These are phyloP conservation scores for Carex littledalei DNA, from an alignment of 176 grass and related monocot species.

Conservation along the genomic window DNA sequence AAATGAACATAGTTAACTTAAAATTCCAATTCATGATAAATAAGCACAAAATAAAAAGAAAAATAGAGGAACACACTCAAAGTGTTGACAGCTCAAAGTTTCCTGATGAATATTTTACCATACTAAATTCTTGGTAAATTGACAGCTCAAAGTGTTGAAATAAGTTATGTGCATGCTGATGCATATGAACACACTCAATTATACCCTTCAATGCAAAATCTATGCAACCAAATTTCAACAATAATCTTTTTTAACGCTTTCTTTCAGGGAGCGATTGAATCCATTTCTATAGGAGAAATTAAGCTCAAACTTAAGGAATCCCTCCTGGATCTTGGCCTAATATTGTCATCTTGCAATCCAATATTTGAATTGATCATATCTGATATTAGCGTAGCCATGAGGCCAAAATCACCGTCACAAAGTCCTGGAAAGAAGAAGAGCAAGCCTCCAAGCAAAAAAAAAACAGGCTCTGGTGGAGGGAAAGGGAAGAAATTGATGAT, in stretches of 20 bases:
- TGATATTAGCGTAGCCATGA: constrained; percentile 67
- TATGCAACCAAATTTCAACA: not conserved
- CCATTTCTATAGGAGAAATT: constrained; percentile 64
- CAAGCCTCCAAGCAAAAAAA: constrained; percentile 36
- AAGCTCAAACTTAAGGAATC: constrained; percentile 51
- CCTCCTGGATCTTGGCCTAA: constrained; percentile 41
- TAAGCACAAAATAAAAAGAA: not conserved
- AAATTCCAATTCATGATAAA: not conserved
- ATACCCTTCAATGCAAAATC: not conserved
- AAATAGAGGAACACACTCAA: not conserved
- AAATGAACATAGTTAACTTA: not conserved
- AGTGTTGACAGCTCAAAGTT: not conserved
- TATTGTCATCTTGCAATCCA: constrained; percentile 39
- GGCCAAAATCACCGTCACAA: constrained; percentile 42
- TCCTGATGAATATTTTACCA: not conserved
- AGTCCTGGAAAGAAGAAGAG: constrained; percentile 52
- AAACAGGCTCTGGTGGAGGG: constrained; percentile 24
- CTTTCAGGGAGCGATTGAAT: constrained; percentile 72
- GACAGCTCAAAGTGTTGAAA: not conserved
- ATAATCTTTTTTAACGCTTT: not conserved
- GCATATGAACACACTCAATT: not conserved
- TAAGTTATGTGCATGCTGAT: not conserved
- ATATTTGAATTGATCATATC: constrained; percentile 64
- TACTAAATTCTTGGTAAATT: not conserved
- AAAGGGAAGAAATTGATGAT: constrained; percentile 66